Evolutionary conservation across 2,329 filamentous ascomycete species (phyloP), one percentile per base, ranked within the genome.

Genomic region (Blumeriella jaapii): DNA sequence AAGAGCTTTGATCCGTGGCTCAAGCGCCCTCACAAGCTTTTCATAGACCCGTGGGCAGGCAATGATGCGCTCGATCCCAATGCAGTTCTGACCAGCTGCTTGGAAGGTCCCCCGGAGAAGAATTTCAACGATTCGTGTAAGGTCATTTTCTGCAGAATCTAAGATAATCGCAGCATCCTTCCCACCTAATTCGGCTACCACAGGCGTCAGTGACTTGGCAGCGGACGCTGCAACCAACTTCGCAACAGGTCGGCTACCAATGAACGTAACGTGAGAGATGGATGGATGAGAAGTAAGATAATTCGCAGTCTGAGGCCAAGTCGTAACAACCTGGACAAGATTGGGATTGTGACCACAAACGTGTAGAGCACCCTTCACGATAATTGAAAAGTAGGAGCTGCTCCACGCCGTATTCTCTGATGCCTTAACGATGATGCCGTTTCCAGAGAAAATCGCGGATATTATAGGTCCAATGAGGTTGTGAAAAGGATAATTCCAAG

Each of bases 401-500:
- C 81, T 93, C 91, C 91, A 98, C 35, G 87, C 89, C 0, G 89
- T 96, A 59, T 89, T 83, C 61, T 98, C 91, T 32, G 85, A 94
- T 30, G 82, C 83, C 63, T 98, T 98, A 58, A 96, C 81, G 26
- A 98, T 68, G 46, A 96, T 80, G 33, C 76, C 84, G 55, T 96
- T 95, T 29, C 91, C 91, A 10, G 87, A 71, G 56, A 96, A 96
- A 32, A 96, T 70, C 11, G 83, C 78, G 47, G 83, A 87, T 55
- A 96, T 93, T 47, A 95, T 72, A 10, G 89, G 91, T 0, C 83
- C 85, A 29, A 96, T 74, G 44, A 96, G 68, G 60, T 98, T 98
- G 63, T 98, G 91, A 60, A 96, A 93, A 28, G 84, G 78, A 56
- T 86, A 96, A 64, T 98, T 98, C 91, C 91, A 98, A 55, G 82